Conservation (phyloP, 257 asterid genomes). For the Solanum pimpinellifolium region DNA sequence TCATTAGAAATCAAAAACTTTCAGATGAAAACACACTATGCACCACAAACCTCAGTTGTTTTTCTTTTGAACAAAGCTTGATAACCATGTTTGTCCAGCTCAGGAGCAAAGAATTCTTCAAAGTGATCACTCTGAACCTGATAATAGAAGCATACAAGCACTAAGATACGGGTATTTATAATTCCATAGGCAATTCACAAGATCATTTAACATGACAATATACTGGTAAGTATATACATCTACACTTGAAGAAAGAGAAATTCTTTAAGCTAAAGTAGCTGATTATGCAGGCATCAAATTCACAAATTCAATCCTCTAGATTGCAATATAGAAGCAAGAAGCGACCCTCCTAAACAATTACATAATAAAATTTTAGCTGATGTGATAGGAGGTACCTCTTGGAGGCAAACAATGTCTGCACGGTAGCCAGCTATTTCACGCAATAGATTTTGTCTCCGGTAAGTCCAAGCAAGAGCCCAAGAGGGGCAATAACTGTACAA, state of each 20-base stretch:
- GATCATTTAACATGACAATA: neutral
- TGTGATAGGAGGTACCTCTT: constrained; percentile 56
- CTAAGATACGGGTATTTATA: neutral
- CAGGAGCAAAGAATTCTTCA: constrained; percentile 89
- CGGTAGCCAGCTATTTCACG: constrained; percentile 89
- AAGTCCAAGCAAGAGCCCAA: constrained; percentile 99
- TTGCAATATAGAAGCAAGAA: neutral
- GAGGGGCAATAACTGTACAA: constrained; percentile 76
- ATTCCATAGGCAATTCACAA: neutral
- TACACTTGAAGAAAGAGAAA: neutral
- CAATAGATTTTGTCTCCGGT: constrained; percentile 82
- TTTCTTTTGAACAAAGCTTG: constrained; percentile 70
- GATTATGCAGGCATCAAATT: neutral
- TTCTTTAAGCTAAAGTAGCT: neutral
- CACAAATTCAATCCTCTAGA: neutral
- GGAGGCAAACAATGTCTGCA: constrained; percentile 93
- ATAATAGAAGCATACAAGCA: neutral
- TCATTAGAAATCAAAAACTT: neutral
- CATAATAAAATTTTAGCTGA: neutral
- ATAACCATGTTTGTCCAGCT: constrained; percentile 96
- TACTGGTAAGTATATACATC: neutral
- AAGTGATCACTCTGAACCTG: constrained; percentile 95
- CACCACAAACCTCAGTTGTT: constrained; percentile 75
- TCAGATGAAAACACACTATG: neutral
- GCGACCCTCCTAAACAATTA: neutral